These are phyloP conservation scores for Paracamarosporium sp. DNA, from an alignment of 2,329 filamentous ascomycete genomes.

Conservation along the genomic window DNA sequence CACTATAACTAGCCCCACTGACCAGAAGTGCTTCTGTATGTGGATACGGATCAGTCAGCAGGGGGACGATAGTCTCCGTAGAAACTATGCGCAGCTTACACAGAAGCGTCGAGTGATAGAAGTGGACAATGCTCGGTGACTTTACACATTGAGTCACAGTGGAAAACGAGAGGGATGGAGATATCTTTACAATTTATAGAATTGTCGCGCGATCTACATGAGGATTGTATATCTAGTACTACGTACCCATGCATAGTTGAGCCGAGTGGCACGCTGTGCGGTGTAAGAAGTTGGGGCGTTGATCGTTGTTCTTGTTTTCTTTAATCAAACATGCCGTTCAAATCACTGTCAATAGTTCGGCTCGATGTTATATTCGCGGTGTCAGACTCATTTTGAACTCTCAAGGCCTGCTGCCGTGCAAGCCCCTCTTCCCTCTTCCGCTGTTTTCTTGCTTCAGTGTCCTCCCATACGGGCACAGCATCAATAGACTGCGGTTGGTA, in stretches of 20 bases:
- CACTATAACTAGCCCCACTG: neutral
- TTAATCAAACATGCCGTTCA: neutral
- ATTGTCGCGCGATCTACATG: too few relatives aligned
- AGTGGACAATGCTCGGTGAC: neutral
- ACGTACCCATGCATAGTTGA: too few relatives aligned
- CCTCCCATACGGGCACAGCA: conserved; percentile 48
- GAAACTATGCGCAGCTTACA: neutral
- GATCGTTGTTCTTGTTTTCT: neutral
- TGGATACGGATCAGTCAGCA: neutral
- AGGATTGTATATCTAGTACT: too few relatives aligned
- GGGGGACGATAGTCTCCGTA: neutral
- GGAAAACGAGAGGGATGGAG: too few relatives aligned
- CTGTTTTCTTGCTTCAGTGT: conserved; percentile 44
- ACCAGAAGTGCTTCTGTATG: neutral
- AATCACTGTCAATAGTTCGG: neutral
- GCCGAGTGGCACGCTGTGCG: neutral
- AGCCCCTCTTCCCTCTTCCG: conserved; percentile 56
- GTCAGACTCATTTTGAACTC: neutral
- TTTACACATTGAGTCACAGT: neutral
- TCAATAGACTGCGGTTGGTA: conserved; percentile 6
- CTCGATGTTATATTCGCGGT: neutral
- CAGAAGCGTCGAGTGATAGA: neutral
- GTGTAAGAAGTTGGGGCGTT: too few relatives aligned
- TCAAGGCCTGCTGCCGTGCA: conserved; percentile 53
- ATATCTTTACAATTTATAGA: too few relatives aligned